Conservation (phyloP, 1,284 basidiomycete species). For the Earliella scabrosa region DNA sequence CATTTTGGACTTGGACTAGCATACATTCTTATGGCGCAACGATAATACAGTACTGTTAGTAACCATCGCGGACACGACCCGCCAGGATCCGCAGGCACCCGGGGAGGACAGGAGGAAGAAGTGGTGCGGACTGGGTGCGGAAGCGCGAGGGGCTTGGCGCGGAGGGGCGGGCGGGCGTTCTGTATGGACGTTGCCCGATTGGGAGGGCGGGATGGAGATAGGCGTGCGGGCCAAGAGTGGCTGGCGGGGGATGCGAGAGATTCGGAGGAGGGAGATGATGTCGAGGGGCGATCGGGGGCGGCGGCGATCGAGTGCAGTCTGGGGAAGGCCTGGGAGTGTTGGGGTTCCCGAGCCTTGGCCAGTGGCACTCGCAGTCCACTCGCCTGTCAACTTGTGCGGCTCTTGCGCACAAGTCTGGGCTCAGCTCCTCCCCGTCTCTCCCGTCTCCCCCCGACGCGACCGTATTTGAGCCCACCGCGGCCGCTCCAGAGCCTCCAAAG, state of each 20-base stretch:
- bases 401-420: not conserved
- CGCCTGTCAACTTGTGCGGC: not conserved
- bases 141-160: no score
- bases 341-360: slow-evolving; percentile 19
- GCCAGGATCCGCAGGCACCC: not conserved
- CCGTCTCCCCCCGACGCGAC: not conserved
- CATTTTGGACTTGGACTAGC: slow-evolving; percentile 25
- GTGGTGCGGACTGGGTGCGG: no score
- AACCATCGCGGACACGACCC: not conserved
- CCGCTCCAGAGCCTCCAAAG: slow-evolving; percentile 7
- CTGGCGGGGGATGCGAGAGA: not conserved
- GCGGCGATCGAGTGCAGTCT: slow-evolving; percentile 2
- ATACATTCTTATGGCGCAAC: slow-evolving; percentile 19
- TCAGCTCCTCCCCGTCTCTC: not conserved
- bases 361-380: not conserved
- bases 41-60: slow-evolving; percentile 12
- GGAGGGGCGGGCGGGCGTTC: no score
- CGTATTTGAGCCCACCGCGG: not conserved
- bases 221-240: not conserved
- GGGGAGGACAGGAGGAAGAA: not conserved
- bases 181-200: not conserved
- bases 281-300: no score
- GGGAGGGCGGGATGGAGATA: not conserved
- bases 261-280: not conserved
- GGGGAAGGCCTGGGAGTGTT: slow-evolving; percentile 22